Base-by-base conservation (phyloP, 768 basidiomycete species). In the Baorangia bicolor region DNA sequence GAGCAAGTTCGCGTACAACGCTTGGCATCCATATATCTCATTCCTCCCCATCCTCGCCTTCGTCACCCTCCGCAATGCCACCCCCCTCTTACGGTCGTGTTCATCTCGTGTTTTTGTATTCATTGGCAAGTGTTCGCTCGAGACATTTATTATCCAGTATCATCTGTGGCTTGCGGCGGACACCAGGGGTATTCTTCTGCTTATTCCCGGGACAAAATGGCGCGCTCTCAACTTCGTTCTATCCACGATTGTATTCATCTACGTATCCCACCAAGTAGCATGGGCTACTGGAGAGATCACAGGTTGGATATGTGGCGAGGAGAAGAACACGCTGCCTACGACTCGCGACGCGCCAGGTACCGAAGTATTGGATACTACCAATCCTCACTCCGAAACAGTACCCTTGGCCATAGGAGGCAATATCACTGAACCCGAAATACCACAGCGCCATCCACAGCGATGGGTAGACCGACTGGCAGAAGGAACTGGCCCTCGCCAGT, bases 81-180 rank as follows among this genome's bases (percentile, higher is more conserved):
- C 76, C 42, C 74, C 79, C 3, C 74, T 82, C 48, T 75, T 95
- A 41, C 86, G 94, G 38, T 89, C 89, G 3, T 79, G 78, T 35
- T 82, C 82, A 21, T 90, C 86, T 12, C 77, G 75, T 14, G 71
- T 83, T 28, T 95, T 94, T 74, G 84, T 84, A 25, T 92, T 90
- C 73, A 78, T 95, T 49, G 94, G 94, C 38, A 84, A 77, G 67
- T 94, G 91, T 72, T 94, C 92, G 5, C 79, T 96, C 51, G 94
- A 97, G 73, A 88, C 92, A 0, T 97, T 94, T 70, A 88, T 95
- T 65, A 82, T 95, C 55, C 93, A 96, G 67, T 95, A 86, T 69
- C 92, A 92, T 64, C 74, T 91, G 41, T 94, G 90, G 90, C 77
- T 94, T 33, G 92, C 89, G 0, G 89, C 80, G 4, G 91, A 94